Percentiles rank a stretch among this genome's conserved stretches.
phyloP scores from a whole-genome alignment of 2,329 filamentous ascomycete genomes.

The Arthrobotrys musiformis region DNA sequence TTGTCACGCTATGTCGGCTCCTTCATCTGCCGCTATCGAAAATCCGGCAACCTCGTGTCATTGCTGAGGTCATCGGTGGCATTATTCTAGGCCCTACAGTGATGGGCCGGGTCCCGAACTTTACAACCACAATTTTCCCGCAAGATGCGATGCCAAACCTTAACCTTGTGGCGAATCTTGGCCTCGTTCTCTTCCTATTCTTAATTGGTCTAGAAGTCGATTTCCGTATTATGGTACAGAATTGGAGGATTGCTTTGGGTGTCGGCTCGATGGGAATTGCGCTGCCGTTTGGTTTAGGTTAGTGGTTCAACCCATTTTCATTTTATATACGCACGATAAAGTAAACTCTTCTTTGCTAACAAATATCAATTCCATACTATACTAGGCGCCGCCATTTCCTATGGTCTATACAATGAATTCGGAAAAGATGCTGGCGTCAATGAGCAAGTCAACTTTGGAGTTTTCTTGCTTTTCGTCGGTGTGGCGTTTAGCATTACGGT shows the following conservation, averaged over 20 bases:
- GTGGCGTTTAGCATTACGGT: slow-evolving; percentile 92
- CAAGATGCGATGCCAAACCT: slow-evolving; percentile 77
- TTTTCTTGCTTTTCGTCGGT: slow-evolving; percentile 79
- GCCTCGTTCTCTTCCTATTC: slow-evolving; percentile 85
- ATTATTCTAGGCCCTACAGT: slow-evolving; percentile 82
- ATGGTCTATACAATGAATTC: slow-evolving; percentile 82
- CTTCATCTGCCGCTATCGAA: slow-evolving; percentile 80
- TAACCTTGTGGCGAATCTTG: slow-evolving; percentile 81
- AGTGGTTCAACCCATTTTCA: too few relatives aligned
- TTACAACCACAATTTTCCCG: slow-evolving; percentile 80
- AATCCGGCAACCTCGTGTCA: slow-evolving; percentile 82
- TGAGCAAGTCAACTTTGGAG: slow-evolving; percentile 66
- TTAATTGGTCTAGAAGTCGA: slow-evolving; percentile 89
- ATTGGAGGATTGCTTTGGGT: slow-evolving; percentile 81
- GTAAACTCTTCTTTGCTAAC: too few relatives aligned
- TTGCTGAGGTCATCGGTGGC: slow-evolving; percentile 83
- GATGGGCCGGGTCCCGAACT: slow-evolving; percentile 85
- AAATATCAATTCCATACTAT: background rate
- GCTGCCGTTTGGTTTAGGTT: slow-evolving; percentile 83
- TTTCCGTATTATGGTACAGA: slow-evolving; percentile 77
- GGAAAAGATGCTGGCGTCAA: slow-evolving; percentile 64
- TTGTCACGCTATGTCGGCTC: slow-evolving; percentile 78
- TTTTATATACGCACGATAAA: too few relatives aligned
- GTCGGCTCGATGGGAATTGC: slow-evolving; percentile 83
- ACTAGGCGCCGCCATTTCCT: slow-evolving; percentile 72